Conservation (phyloP, 306 rosid species). For the Echinosophora koreensis region DNA sequence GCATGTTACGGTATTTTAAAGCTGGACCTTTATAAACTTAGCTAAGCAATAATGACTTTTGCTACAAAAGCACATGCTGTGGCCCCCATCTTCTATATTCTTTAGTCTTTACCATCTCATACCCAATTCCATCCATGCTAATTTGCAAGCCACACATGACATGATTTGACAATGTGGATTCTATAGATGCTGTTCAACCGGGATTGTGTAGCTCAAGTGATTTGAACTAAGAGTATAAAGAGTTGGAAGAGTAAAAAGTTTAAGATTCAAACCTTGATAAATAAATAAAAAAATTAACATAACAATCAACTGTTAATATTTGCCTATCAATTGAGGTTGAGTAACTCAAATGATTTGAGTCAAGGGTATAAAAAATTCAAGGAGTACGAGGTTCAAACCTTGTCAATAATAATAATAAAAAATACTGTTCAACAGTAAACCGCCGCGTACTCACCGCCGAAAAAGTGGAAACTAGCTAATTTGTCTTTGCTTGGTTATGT, state of each 20-base stretch:
- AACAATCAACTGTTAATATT: too few species aligned
- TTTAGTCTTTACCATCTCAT: not conserved
- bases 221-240: too few species aligned
- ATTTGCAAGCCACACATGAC: constrained; percentile 24
- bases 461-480: not conserved
- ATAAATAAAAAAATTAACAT: too few species aligned
- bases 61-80: constrained; percentile 54
- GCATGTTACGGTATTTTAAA: constrained; percentile 51
- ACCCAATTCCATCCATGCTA: not conserved
- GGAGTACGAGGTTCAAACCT: too few species aligned
- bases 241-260: too few species aligned
- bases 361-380: too few species aligned
- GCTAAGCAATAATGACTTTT: constrained; percentile 30
- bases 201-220: too few species aligned
- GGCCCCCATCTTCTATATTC: constrained; percentile 36
- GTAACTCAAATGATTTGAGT: too few species aligned
- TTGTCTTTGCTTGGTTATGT: not conserved
- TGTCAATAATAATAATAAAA: too few species aligned
- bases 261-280: too few species aligned
- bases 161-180: constrained; percentile 38
- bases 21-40: not conserved
- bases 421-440: not conserved
- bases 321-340: too few species aligned
- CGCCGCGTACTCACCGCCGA: not conserved
- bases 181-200: not conserved